Evolutionary conservation across 2,329 filamentous ascomycete genomes (phyloP).

Genomic region (Aspergillus niger): DNA sequence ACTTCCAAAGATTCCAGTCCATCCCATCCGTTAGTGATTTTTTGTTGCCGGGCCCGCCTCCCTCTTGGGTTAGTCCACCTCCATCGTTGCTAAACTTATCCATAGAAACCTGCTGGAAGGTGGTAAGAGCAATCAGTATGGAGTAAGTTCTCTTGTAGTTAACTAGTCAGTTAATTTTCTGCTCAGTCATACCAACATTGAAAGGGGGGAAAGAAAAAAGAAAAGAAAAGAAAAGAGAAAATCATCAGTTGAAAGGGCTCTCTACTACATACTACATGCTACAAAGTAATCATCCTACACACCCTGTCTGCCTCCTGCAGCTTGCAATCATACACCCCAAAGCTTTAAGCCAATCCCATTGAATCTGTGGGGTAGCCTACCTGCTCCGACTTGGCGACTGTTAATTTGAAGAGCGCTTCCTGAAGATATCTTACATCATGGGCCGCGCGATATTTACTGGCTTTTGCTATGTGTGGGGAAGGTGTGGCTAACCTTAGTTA

Average conservation of each 20-base stretch:
- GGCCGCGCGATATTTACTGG: neutral
- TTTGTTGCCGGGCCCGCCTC: conserved; percentile 6
- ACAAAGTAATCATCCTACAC: no score
- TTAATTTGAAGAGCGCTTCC: neutral
- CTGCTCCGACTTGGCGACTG: neutral
- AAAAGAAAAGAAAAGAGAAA: no score
- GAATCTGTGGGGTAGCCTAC: neutral
- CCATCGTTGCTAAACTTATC: conserved; percentile 5
- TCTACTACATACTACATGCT: no score
- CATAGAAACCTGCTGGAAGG: conserved; percentile 2
- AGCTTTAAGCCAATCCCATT: neutral
- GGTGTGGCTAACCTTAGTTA: conserved; percentile 3
- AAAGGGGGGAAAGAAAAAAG: no score
- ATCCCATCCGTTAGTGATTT: conserved; percentile 3
- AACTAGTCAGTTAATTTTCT: no score
- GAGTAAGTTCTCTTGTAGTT: neutral
- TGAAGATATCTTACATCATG: conserved; percentile 5
- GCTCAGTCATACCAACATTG: no score
- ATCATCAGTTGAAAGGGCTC: no score
- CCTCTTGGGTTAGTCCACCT: conserved; percentile 1
- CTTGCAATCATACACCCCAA: neutral
- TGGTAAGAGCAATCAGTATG: neutral
- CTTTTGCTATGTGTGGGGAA: neutral
- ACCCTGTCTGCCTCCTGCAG: neutral
- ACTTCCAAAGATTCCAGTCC: conserved; percentile 23